Base-by-base conservation (phyloP, 805 yeast species). In the Teunomyces funiuensis region DNA sequence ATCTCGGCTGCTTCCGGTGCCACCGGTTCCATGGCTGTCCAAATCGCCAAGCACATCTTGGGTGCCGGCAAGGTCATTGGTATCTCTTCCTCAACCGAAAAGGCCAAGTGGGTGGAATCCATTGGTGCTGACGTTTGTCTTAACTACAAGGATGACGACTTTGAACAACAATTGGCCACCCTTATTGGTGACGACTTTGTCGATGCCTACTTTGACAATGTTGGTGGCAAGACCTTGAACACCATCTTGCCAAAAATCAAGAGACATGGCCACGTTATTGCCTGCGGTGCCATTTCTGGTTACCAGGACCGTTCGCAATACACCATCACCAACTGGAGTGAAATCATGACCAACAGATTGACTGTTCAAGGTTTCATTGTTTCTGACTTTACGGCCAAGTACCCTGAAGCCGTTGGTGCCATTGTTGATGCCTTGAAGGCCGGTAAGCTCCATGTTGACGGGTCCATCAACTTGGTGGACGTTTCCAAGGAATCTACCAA, bases 1-100 rank as follows among this genome's bases (percentile, higher is more conserved):
- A 65, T 82, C 36, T 75, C 83, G 15, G 87, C 85, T 44, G 88
- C 88, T 11, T 74, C 83, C 6, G 88, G 88, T 49, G 85, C 86
- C 13, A 82, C 82, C 14, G 88, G 88, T n/a, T 71, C 79, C 17
- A 60, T 73, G 36, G 76, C 68, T 37, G 76, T 80, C 18, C 86
- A 81, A 57, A 54, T 82, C 9, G 82, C 85, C 28, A 65, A 77
- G 45, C 62, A 73, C 33, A 58, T 76, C 8, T 67, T 74, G 54
- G 74, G 75, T 27, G 83, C 82, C 18, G 60, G 69, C 33, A 74
- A 69, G 49, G 81, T 82, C 23, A 69, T 81, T 55, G 88, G 82
- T 36, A 73, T 81, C 48, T n/a, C n/a, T n/a, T 85, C 86, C 41
- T 75, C 81, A 7, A 69, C 61, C 4, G 81, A 69, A 22, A 83